Evolutionary conservation across 129 eudicot species (phyloP).

Genomic region (Rutidosis leptorrhynchoides): DNA sequence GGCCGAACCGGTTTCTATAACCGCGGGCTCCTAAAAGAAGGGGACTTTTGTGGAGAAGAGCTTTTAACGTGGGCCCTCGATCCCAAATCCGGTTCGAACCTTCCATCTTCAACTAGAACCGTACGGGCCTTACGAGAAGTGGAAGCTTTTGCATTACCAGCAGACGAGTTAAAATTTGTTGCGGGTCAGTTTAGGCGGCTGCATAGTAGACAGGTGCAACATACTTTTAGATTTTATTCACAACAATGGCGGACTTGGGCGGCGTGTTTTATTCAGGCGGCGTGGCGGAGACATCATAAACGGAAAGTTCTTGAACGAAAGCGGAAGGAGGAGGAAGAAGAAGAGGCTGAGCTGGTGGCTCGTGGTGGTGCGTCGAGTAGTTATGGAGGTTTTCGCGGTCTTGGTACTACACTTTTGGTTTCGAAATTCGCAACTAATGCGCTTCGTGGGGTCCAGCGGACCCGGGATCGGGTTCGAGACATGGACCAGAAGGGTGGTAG

Average conservation of each 20-base stretch:
- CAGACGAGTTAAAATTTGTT: constrained; percentile 82
- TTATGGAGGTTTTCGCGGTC: constrained; percentile 56
- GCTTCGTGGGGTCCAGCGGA: constrained; percentile 77
- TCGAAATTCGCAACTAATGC: constrained; percentile 79
- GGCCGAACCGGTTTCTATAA: constrained; percentile 86
- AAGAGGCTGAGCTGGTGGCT: constrained; percentile 34
- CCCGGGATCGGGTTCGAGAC: constrained; percentile 40
- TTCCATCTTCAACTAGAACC: constrained; percentile 87
- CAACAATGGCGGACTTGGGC: constrained; percentile 98
- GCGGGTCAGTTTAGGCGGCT: constrained; percentile 88
- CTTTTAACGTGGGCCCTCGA: constrained; percentile 92
- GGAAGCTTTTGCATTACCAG: constrained; percentile 80
- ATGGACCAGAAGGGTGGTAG: constrained; percentile 48
- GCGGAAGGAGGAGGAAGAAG: constrained; percentile 60
- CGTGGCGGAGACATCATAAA: constrained; percentile 71
- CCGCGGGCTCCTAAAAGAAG: constrained; percentile 72
- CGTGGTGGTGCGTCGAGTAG: constrained; percentile 7
- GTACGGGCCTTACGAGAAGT: constrained; percentile 77
- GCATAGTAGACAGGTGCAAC: constrained; percentile 90
- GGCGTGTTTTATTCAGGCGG: constrained; percentile 85
- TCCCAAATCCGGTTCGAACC: constrained; percentile 70
- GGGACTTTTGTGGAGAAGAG: constrained; percentile 94
- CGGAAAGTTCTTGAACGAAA: constrained; percentile 52
- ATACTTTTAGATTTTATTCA: constrained; percentile 83
- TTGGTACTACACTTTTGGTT: constrained; percentile 75